Conservation (phyloP, 208 protist species). For the Trypanosoma vivax region DNA sequence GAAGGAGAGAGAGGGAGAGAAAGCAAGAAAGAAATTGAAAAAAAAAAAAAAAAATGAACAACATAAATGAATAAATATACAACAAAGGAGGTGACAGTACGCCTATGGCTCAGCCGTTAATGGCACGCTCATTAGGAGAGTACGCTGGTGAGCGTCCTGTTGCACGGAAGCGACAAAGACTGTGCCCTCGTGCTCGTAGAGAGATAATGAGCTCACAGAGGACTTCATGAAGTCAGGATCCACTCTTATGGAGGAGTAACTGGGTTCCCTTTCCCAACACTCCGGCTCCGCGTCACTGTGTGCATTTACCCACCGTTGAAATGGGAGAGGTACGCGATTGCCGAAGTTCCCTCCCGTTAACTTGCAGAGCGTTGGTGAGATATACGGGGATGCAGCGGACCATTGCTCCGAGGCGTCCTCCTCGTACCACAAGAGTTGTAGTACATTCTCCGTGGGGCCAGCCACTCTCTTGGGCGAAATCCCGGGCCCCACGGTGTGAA, state of each 20-base stretch:
- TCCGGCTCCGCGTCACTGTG: conserved; percentile 2
- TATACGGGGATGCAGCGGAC: neutral
- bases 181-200: conserved; percentile 19
- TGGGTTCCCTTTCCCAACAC: conserved; percentile 17
- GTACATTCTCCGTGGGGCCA: neutral
- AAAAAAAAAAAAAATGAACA: conserved; percentile 4
- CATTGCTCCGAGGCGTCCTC: neutral
- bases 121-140: conserved; percentile 15
- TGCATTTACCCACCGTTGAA: conserved; percentile 23
- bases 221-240: conserved; percentile 19
- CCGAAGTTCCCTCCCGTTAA: neutral
- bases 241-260: conserved; percentile 15
- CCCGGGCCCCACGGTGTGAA: neutral
- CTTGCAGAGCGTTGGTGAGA: neutral
- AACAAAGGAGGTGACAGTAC: conserved; percentile 11
- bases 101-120: conserved; percentile 19
- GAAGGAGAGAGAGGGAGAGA: neutral
- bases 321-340: conserved; percentile 20
- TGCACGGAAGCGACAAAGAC: conserved; percentile 20
- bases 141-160: neutral
- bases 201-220: conserved; percentile 24
- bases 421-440: conserved; percentile 23
- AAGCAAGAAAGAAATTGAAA: conserved; percentile 6
- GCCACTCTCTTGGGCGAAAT: neutral
- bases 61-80: conserved; percentile 8